Percentiles rank a stretch among this genome's conserved stretches.
Conservation (phyloP, 148 eudicot species). For the Arbutus unedo region DNA sequence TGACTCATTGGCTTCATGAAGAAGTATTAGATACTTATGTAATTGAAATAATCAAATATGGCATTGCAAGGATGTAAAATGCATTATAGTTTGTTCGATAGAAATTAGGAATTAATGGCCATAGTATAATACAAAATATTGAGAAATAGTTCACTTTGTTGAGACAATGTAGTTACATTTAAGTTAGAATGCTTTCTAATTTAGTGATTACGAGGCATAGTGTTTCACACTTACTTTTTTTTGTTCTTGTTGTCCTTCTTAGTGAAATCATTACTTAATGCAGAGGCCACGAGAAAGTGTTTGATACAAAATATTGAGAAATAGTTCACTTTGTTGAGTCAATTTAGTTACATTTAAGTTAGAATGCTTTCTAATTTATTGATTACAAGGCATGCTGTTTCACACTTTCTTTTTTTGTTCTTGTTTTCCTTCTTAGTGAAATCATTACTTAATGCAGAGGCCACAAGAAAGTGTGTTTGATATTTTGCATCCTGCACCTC, state of each 20-base stretch:
- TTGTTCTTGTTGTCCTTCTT: neutral
- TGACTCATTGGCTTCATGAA: neutral
- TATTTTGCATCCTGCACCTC: conserved; percentile 72
- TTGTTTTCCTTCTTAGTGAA: neutral
- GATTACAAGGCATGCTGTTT: neutral
- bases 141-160: neutral
- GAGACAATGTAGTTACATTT: neutral
- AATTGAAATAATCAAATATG: neutral
- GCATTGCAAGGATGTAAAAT: neutral
- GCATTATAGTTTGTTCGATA: neutral
- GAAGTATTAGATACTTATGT: neutral
- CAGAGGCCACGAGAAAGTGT: conserved; percentile 90
- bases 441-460: conserved; percentile 58
- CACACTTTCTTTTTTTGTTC: neutral
- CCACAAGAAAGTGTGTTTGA: conserved; percentile 69
- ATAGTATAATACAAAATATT: neutral
- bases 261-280: conserved; percentile 21
- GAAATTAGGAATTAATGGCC: neutral
- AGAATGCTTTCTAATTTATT: neutral
- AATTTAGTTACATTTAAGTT: neutral
- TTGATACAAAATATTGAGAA: conserved; percentile 23
- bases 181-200: neutral
- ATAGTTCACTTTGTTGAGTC: neutral
- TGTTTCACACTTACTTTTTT: neutral
- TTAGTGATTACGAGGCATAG: neutral